Base-by-base conservation (phyloP, 768 basidiomycete genomes). In the Pseudohyphozyma bogoriensis region DNA sequence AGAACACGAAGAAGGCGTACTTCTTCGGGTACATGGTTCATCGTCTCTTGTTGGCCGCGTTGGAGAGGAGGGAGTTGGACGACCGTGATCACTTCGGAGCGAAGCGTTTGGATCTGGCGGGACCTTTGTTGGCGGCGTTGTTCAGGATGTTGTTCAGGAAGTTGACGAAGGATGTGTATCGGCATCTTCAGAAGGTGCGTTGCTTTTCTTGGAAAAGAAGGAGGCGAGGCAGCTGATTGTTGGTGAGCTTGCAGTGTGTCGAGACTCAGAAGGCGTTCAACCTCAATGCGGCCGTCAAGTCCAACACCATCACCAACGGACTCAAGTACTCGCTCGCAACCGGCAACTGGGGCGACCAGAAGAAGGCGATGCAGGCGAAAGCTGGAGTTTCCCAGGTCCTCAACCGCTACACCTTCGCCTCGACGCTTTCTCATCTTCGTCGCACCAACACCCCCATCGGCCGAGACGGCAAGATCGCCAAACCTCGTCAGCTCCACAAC, bases 21-120 rank as follows among this genome's bases (percentile, higher is more conserved):
- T 99, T 97, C 81, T 90, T 97, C 65, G 95, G 95, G 13, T 97
- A 97, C 75, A 99, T 99, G 93, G 89, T 96, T 35, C 93, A 97
- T 75, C 85, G 95, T 62, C 79, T 99, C 31, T 77, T 96, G 0
- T 82, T 95, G 24, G 95, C 95, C 28, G 91, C 91, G 16, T 74
- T 99, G 68, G 92, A 96, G 72, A 80, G 95, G 47, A 80, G 95
- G 68, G 95, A 99, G 69, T 78, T 99, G 29, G 95, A 99, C 72
- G 95, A 99, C 76, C 89, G 95, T 77, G 95, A 99, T 76, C 95
- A 99, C 75, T 97, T 97, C 68, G 95, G 95, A 55, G 96, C 96
- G 76, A 99, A 99, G 76, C 83, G 95, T 36, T 78, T 97, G 62
- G 95, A 99, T 75, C 76, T 99, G 49, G 95, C 93, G 52, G 95